Base-by-base conservation (phyloP, 371 early-diverging fungal genomes). In the Zychaea mexicana region DNA sequence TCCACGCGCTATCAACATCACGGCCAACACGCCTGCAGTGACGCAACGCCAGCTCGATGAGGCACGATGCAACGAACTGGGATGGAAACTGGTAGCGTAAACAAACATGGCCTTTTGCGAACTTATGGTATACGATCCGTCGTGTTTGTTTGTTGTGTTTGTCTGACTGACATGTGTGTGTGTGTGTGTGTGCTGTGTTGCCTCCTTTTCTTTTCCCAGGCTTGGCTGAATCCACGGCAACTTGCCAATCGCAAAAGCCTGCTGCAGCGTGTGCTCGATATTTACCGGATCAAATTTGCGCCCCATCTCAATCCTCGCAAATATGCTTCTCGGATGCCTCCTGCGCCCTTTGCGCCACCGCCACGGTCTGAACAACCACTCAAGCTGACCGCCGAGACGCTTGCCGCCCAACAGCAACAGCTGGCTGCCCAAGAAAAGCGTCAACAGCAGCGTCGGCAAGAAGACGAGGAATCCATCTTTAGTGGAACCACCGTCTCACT, bases 211-310 rank as follows among this genome's bases (percentile, higher is more conserved):
- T 33, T 8, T 5, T 42, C 12, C 26, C 38, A 73, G 64, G 77
- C 77, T 17, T 82, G 83, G 83, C 60, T 82, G 32, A 82, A 82
- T 57, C 77, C 83, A 47, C 67, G 75, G 19, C 78, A 78, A 47
- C 64, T 82, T 7, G 83, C 79, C 31, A 79, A 78, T 52, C 78
- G 76, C 57, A 77, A 78, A 58, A 74, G 72, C 30, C 49, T 79
- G 13, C 54, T 82, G 22, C 83, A 82, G 61, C 73, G 74, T 28
- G 78, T 76, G 27, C 62, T 82, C 17, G 83, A 82, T 60, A 68
- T 67, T 10, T 82, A 74, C 49, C 71, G 83, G 54, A 70, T 57
- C 26, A 74, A 77, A n/a, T 79, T 76, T 31, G 65, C 76, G 1
- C 65, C 75, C 2, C 67, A 77, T 46, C 45, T 82, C 55, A 62